Evolutionary conservation across 2,329 filamentous ascomycete genomes (phyloP), one percentile per base, ranked within the genome.

Genomic region (Talaromyces pinophilus): DNA sequence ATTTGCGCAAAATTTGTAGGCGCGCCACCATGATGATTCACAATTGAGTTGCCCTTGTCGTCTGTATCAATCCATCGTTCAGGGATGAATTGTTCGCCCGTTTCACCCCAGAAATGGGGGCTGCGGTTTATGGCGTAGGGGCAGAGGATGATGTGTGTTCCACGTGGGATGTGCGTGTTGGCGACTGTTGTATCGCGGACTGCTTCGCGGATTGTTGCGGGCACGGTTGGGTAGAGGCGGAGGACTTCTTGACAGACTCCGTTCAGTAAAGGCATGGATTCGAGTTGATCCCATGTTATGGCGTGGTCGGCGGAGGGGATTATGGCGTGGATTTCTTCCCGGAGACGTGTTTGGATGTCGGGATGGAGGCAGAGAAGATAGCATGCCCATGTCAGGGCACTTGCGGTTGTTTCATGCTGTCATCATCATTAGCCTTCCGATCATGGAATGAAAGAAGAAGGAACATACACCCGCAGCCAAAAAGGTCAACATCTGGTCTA

Each of bases 231-330:
- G 66, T 78, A 79, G 2, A 81, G 72, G 11, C 79, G 79, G 17
- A 95, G 84, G 8, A 89, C 85, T 79, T 96, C 92, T 73, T 86
- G 88, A 75, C 90, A 88, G 11, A 96, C 87, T 33, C 91, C 92
- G 74, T 92, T 88, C 52, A 94, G 86, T 73, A 93, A 93, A 3
- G 90, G 88, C 75, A 94, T 85, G 62, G 82, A 83, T 79, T 95
- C 91, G 68, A 95, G 74, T 55, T 77, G 75, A 11, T 63, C 59
- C 67, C 72, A 71, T 15, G 71, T 73, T 65, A 78, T 72, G n/a
- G 67, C 65, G 33, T 66, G 65, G 8, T 72, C 68, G n/a, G 68
- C 72, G 6, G 79, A 78, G 4, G 84, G 80, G 6, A 86, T 80
- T 0, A 79, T 73, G 1, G 76, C 62, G 38, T 82, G 82, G 44